Percentiles rank a stretch among this genome's conserved stretches.
Evolutionary conservation across 2,329 filamentous ascomycete genomes (phyloP).

Genomic region (Paradendryphiella salina): DNA sequence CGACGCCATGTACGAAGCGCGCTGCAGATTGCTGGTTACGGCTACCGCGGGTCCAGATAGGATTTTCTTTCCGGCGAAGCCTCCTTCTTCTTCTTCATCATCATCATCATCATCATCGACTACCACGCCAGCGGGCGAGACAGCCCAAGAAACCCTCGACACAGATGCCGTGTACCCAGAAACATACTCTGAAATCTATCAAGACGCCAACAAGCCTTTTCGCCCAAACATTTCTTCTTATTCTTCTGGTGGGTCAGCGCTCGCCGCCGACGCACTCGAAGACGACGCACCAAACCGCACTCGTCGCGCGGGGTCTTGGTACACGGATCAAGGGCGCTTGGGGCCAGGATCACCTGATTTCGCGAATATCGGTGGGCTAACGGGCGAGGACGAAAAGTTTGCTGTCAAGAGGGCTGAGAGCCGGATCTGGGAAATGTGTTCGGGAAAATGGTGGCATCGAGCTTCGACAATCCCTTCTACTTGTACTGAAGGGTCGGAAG

Average conservation of each 20-base stretch:
- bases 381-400: conserved; percentile 79
- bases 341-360: conserved; percentile 59
- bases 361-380: conserved; percentile 67
- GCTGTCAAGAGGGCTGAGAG: conserved; percentile 77
- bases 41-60: conserved; percentile 70
- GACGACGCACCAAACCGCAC: conserved; percentile 54
- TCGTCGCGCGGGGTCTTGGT: conserved; percentile 30
- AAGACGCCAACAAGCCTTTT: conserved; percentile 76
- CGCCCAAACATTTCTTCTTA: conserved; percentile 76
- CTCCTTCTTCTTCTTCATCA: conserved; percentile 5
- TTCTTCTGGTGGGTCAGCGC: conserved; percentile 34
- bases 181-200: conserved; percentile 73
- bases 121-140: not conserved
- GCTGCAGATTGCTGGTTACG: conserved; percentile 72
- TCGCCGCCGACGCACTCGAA: conserved; percentile 53
- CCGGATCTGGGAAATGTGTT: conserved; percentile 82
- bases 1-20: conserved; percentile 76
- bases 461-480: conserved; percentile 64
- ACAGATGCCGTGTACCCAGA: conserved; percentile 65
- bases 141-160: conserved; percentile 8
- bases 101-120: too few relatives aligned
- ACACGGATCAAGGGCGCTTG: conserved; percentile 34
- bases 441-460: conserved; percentile 70
- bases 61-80: conserved; percentile 69
- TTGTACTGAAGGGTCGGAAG: conserved; percentile 49